Evolutionary conservation across 371 early-diverging fungal species (phyloP), one percentile per base, ranked within the genome.

Genomic region (Entomophthora muscae): DNA sequence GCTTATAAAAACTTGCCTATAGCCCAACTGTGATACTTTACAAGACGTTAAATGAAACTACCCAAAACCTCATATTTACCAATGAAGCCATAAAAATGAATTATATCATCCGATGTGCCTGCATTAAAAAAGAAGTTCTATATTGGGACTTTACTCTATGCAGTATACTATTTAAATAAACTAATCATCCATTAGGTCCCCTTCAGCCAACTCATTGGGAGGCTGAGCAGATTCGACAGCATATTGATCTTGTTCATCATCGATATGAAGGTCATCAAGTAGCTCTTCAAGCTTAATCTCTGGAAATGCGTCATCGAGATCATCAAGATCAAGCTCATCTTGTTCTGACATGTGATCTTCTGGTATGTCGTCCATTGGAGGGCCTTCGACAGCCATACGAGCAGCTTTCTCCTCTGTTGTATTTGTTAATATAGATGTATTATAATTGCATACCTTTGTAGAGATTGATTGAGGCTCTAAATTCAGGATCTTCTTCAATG

Each of bases 401-500:
- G 65, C 64, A 58, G 71, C 67, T 32, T 63, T 52, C 28, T 71
- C 67, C 29, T 73, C 66, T 21, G 67, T 66, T 68, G 1, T 52
- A 3, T 2, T 29, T 5, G 28, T 23, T 62, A 61, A 3, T 22
- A 21, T n/a, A 64, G 53, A 13, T 56, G 13, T 22, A 51, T 42
- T n/a, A 52, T 21, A 21, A 26, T 17, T 29, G 24, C 29, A 5
- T 65, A 67, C 67, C 66, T 76, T 90, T 93, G 80, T 91, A 97
- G 62, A 96, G 81, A 65, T 95, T 91, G 69, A 95, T 77, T 69
- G 84, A 89, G 58, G 87, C 83, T 66, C 98, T 82, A 69, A 95
- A 81, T 74, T 97, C 96, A 27, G 88, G 80, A 79, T 96, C 96
- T 77, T 94, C 96, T 75, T 97, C 96, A 60, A 97, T 77, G 74